These are phyloP conservation scores for Sclerotinia minor DNA, from an alignment of 2,329 filamentous ascomycete species.

Conservation along the genomic window DNA sequence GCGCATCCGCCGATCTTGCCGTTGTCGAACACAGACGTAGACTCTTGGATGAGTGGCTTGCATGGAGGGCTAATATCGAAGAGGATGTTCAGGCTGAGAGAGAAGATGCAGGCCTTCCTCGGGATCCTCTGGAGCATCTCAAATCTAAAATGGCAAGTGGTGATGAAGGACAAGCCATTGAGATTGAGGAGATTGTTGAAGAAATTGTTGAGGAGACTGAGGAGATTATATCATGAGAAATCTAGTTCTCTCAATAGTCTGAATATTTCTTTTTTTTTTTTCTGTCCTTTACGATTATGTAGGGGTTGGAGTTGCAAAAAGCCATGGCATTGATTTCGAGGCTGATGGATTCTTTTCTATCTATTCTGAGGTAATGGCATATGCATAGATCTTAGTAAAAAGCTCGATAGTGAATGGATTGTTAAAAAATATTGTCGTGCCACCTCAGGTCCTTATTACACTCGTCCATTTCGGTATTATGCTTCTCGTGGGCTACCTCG, in stretches of 20 bases:
- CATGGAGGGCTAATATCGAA: conserved; percentile 75
- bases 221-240: conserved; percentile 56
- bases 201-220: conserved; percentile 84
- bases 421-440: neutral
- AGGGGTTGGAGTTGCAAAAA: conserved; percentile 26
- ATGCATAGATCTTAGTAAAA: conserved; percentile 26
- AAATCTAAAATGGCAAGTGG: conserved; percentile 54
- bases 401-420: neutral
- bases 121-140: conserved; percentile 62
- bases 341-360: conserved; percentile 15
- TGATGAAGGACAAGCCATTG: conserved; percentile 64
- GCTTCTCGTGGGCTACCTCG: neutral
- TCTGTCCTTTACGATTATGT: conserved; percentile 23
- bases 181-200: conserved; percentile 83
- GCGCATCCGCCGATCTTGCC: conserved; percentile 88
- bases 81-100: conserved; percentile 72
- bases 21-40: conserved; percentile 85
- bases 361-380: conserved; percentile 21
- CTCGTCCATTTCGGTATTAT: neutral
- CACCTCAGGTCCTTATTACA: neutral
- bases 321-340: conserved; percentile 24
- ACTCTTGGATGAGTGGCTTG: conserved; percentile 83
- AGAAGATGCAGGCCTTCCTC: conserved; percentile 63
- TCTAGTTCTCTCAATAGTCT: neutral
- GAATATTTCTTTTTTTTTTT: conserved; percentile 8